Conservation (phyloP, 2,329 filamentous ascomycete genomes). For the Fusarium miscanthi region DNA sequence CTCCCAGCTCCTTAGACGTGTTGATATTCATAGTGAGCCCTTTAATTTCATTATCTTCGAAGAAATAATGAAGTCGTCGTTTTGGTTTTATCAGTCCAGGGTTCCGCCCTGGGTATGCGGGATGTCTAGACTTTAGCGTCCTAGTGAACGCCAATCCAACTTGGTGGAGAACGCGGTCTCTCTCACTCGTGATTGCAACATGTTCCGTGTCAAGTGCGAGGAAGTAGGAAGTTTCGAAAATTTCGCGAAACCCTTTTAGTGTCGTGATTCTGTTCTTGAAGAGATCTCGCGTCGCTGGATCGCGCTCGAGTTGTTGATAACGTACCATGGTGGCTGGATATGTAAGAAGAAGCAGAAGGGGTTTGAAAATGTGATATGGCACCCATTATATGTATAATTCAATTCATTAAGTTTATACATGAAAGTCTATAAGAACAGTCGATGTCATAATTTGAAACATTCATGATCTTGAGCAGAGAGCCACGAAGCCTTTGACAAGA, state of each 20-base stretch:
- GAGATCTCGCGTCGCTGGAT: slow-evolving; percentile 15
- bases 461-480: neutral
- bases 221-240: slow-evolving; percentile 57
- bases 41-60: neutral
- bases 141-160: slow-evolving; percentile 26
- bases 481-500: accelerated
- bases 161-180: slow-evolving; percentile 28
- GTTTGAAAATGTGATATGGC: accelerated
- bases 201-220: slow-evolving; percentile 60
- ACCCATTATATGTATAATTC: neutral
- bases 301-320: slow-evolving; percentile 45
- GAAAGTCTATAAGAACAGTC: neutral
- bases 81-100: neutral
- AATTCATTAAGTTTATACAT: neutral
- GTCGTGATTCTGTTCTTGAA: slow-evolving; percentile 23
- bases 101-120: accelerated
- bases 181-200: slow-evolving; percentile 66
- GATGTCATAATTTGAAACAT: accelerated
- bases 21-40: slow-evolving; percentile 15
- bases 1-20: neutral
- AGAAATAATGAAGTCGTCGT: slow-evolving; percentile 3
- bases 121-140: neutral
- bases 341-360: accelerated
- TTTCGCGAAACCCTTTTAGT: neutral
- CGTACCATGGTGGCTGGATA: slow-evolving; percentile 51